phyloP scores from a whole-genome alignment of 1,139 yeast genomes.

The Hyphopichia fennica region DNA sequence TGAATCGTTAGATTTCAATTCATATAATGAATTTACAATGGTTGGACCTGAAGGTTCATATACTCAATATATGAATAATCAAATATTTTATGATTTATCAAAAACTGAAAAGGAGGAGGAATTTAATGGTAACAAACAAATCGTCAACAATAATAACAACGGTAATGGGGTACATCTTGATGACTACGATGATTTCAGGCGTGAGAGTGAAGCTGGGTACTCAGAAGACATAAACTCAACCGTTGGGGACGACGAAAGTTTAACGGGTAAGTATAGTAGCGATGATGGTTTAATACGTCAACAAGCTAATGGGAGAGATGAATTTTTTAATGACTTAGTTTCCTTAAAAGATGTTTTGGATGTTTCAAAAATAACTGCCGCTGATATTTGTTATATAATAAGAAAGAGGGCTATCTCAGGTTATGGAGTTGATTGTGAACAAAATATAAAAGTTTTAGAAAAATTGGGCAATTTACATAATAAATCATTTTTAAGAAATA shows the following conservation, averaged over 20 bases:
- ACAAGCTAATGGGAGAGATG: neutral
- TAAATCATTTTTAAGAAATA: slow-evolving; percentile 61
- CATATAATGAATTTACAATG: slow-evolving; percentile 67
- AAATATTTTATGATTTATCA: slow-evolving; percentile 16
- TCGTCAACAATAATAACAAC: slow-evolving; percentile 7
- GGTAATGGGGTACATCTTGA: neutral
- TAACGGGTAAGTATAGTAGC: neutral
- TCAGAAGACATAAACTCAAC: slow-evolving; percentile 34
- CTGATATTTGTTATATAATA: slow-evolving; percentile 68
- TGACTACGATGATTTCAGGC: slow-evolving; percentile 18
- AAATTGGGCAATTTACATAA: slow-evolving; percentile 53
- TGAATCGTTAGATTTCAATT: slow-evolving; percentile 63
- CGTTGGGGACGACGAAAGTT: slow-evolving; percentile 25
- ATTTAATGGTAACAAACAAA: slow-evolving; percentile 3
- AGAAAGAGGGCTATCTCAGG: slow-evolving; percentile 70
- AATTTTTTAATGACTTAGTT: neutral
- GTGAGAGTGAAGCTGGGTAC: slow-evolving; percentile 18
- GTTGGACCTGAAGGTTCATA: slow-evolving; percentile 63
- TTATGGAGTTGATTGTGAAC: slow-evolving; percentile 69
- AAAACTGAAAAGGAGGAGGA: slow-evolving; percentile 14
- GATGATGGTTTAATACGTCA: neutral
- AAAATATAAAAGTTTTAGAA: slow-evolving; percentile 63
- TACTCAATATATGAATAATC: slow-evolving; percentile 36
- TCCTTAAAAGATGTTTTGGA: slow-evolving; percentile 15
- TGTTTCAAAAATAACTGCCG: slow-evolving; percentile 34